Base-by-base conservation (phyloP, 352 stramenopile species). In the Pythium scleroteichum region DNA sequence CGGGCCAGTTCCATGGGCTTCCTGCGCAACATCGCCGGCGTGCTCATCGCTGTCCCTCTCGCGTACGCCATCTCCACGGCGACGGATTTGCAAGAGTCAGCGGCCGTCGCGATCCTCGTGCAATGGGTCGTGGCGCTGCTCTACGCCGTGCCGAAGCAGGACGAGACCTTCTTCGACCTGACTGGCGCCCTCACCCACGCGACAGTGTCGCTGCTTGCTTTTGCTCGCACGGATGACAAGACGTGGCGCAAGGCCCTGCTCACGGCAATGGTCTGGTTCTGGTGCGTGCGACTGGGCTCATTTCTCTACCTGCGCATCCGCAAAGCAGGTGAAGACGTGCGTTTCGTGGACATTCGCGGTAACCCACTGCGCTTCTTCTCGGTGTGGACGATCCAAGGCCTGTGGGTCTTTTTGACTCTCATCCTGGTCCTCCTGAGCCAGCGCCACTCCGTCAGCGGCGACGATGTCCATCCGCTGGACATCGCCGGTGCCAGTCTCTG, bases 81-180 rank as follows among this genome's bases (percentile, higher is more conserved):
- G 24, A 73, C 76, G 0, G 57, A 76, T 17, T 59, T 90, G 50
- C 60, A 85, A 53, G 64, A 76, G 22, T 88, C 86, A 45, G 80
- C 75, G 2, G 63, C 47, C 14, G 63, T 87, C 26, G 71, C 75
- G 20, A 67, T 92, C 62, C 75, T 70, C 13, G 66, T 88, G 33
- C 82, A 91, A 38, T 90, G 81, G 81, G 45, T 88, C 41, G 81
- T 76, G 9, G 76, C 74, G n/a, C 38, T 91, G 27, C 59, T 80
- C 29, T 80, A 91, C 65, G 79, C 78, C 17, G 69, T 93, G 26
- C 84, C 84, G 24, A 76, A 75, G 38, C 69, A 90, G 35, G 78
- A 85, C 54, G 87, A 96, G 64, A 84, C 70, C 17, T 90, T 85
- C 61, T 94, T 92, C 62, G 87, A 96, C 63, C 66, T 95, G 48